Conservation (phyloP, 1,284 basidiomycete species). For the Rugiboletus extremiorientalis region DNA sequence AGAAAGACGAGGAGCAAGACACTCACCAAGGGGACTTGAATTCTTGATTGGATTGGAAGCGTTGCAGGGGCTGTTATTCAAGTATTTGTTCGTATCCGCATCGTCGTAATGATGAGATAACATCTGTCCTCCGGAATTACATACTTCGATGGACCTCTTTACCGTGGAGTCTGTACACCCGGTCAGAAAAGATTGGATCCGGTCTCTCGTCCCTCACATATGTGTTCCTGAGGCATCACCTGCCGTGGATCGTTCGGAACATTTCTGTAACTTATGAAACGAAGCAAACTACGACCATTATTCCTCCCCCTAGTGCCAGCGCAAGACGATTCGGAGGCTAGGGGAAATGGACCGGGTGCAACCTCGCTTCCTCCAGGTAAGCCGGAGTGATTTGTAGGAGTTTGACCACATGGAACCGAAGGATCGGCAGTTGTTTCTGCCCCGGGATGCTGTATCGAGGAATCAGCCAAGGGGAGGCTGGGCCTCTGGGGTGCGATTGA, state of each 20-base stretch:
- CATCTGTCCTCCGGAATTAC: background rate
- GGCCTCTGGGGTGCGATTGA: background rate
- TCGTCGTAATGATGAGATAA: background rate
- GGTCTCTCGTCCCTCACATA: background rate
- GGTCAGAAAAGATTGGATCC: background rate
- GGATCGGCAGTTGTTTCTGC: too few relatives aligned
- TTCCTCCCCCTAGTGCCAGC: too few relatives aligned
- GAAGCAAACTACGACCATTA: too few relatives aligned
- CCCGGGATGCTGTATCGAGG: background rate
- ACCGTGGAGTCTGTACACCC: background rate
- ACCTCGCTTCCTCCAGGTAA: background rate
- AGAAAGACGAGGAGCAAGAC: background rate
- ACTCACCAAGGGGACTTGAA: background rate
- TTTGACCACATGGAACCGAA: background rate
- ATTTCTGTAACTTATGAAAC: too few relatives aligned
- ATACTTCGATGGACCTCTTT: background rate
- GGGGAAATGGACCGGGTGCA: too few relatives aligned
- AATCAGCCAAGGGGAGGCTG: background rate
- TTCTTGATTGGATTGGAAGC: background rate
- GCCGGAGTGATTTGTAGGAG: background rate
- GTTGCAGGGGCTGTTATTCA: background rate
- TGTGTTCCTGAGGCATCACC: slow-evolving; percentile 7
- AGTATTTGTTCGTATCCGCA: background rate
- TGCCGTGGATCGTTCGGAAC: background rate
- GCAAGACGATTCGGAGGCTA: too few relatives aligned